Base-by-base conservation (phyloP, 805 yeast species). In the Ogataea parapolymorpha region DNA sequence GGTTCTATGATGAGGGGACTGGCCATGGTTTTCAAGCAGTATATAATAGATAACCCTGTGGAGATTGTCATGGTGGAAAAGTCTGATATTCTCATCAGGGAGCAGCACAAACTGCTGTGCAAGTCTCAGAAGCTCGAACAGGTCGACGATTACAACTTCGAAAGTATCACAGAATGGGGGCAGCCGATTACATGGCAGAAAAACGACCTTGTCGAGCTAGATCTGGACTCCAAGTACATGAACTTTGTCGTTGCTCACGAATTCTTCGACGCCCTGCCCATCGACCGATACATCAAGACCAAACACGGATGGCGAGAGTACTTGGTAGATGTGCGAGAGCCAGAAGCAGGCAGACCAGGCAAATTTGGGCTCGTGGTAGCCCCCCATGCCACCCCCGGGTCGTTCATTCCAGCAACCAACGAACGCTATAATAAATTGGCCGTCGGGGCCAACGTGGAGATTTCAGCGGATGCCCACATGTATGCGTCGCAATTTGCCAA, bases 251-350 rank as follows among this genome's bases (percentile, higher is more conserved):
- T 87, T 39, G 93, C 95, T 0, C 95, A 87, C 57, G 95, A 87
- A 59, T 87, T 87, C 54, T 87, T 82, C 56, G 95, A 87, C 62
- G 95, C 95, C 0, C 65, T 87, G 41, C 95, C 95, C 0, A 79
- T 87, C 17, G 79, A 82, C 48, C 75, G 80, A 48, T 86, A 83
- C 55, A 71, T 73, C 39, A 74, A 72, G 46, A 79, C 82, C 0
- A 67, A 69, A 13, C 62, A 77, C 12, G 91, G 91, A 0, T 87
- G 95, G 95, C 67, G 90, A 49, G 95, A 87, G 56, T 68, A 76
- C 17, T 50, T 83, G 28, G 93, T 87, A 24, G 91, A 84, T 58
- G 75, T 63, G 65, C 24, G 63, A 25, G 33, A 38, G 10, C 48
- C 44, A 18, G 14, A 45, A 5, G 23, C 27, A 5, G n/a, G 14